phyloP scores from a whole-genome alignment of 441 rosid species.

The Bruguiera hainesii region DNA sequence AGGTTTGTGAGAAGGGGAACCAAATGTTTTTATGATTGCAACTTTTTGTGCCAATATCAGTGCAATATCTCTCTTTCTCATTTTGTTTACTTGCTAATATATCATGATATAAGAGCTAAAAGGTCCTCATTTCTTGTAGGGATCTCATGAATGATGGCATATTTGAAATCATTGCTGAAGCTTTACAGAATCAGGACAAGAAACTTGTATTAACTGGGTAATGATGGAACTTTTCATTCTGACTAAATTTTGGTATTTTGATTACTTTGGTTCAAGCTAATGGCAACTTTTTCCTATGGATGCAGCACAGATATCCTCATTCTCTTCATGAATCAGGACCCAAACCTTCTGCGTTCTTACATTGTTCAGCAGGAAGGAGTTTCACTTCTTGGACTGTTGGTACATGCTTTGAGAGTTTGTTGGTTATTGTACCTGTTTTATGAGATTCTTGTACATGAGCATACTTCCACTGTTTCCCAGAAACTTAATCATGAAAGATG shows the following conservation, averaged over 20 bases:
- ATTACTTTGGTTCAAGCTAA: constrained; percentile 30
- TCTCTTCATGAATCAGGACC: constrained; percentile 94
- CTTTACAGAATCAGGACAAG: constrained; percentile 83
- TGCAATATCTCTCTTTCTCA: neutral
- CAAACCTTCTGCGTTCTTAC: constrained; percentile 90
- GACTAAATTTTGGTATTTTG: constrained; percentile 10
- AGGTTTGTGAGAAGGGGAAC: constrained; percentile 47
- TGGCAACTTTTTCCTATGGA: constrained; percentile 44
- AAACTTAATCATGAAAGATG: no score
- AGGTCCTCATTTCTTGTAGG: constrained; percentile 42
- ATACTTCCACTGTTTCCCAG: neutral
- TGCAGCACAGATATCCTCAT: constrained; percentile 99
- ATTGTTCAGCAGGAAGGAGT: constrained; percentile 82
- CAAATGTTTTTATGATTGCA: constrained; percentile 6
- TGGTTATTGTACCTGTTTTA: constrained; percentile 7
- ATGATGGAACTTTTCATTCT: constrained; percentile 24
- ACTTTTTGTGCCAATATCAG: neutral
- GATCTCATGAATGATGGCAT: constrained; percentile 90
- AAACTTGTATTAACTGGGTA: constrained; percentile 96
- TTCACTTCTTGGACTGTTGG: constrained; percentile 84
- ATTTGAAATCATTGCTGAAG: constrained; percentile 75
- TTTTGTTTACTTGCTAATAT: constrained; percentile 8
- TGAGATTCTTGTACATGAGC: neutral
- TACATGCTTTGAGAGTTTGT: constrained; percentile 29
- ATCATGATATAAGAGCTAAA: neutral